Evolutionary conservation across 2,329 filamentous ascomycete genomes (phyloP).

Genomic region (Neofusicoccum ribis): DNA sequence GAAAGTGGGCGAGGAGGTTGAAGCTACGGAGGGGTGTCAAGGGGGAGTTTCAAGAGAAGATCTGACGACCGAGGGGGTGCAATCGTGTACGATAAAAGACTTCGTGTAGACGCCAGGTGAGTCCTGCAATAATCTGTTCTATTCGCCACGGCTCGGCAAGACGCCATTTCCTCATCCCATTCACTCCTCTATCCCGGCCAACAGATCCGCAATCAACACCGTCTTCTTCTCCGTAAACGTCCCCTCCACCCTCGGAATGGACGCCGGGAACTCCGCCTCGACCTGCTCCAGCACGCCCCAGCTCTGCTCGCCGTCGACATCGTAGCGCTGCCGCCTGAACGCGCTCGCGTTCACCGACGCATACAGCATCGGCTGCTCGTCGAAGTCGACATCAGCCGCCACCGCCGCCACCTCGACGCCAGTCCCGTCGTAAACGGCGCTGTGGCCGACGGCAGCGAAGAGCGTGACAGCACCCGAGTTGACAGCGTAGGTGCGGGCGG

Average conservation of each 20-base stretch:
- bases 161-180: neutral
- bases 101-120: no score
- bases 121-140: neutral
- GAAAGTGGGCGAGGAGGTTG: conserved; percentile 9
- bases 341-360: neutral
- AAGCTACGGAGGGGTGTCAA: neutral
- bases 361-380: neutral
- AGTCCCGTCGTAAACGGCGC: neutral
- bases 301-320: neutral
- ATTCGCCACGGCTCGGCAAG: no score
- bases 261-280: neutral
- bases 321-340: neutral
- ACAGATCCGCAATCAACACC: neutral
- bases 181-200: neutral
- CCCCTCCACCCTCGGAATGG: neutral
- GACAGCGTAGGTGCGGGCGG: neutral
- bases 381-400: neutral
- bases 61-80: no score
- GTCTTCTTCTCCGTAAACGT: neutral
- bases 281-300: neutral
- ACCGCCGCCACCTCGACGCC: neutral
- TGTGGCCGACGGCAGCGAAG: neutral
- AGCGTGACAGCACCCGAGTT: neutral
- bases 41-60: neutral
- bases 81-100: no score